These are phyloP conservation scores for Scopulariopsis brevicaulis DNA, from an alignment of 2,329 filamentous ascomycete species.

Conservation along the genomic window DNA sequence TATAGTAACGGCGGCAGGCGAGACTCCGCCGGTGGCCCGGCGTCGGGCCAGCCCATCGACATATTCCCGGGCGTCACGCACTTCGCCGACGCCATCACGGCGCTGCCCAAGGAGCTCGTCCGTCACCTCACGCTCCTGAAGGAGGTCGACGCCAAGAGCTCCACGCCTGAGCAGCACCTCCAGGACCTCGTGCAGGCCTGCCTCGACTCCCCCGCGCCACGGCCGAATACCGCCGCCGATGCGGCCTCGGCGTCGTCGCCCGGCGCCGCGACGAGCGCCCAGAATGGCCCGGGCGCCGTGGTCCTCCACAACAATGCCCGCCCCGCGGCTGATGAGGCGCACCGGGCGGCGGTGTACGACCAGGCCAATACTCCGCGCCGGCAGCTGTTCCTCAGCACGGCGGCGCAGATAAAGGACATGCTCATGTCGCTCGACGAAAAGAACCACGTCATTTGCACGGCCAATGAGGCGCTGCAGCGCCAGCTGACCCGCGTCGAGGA, in stretches of 20 bases:
- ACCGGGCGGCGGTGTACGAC: constrained; percentile 34
- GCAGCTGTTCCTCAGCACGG: constrained; percentile 66
- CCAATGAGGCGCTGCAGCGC: constrained; percentile 78
- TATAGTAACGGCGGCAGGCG: constrained; percentile 29
- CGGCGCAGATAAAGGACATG: constrained; percentile 70
- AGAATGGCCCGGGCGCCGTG: constrained; percentile 33
- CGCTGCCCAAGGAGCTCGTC: constrained; percentile 88
- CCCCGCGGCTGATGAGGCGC: constrained; percentile 29
- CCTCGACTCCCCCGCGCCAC: constrained; percentile 35
- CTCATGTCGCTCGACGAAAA: constrained; percentile 92
- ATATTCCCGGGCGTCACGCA: constrained; percentile 56
- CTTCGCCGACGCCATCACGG: constrained; percentile 87
- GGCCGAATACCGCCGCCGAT: constrained; percentile 31
- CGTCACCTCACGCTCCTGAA: constrained; percentile 92
- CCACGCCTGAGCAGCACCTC: constrained; percentile 73
- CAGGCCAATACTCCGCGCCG: constrained; percentile 53
- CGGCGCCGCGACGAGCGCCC: constrained; percentile 30
- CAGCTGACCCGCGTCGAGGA: constrained; percentile 78
- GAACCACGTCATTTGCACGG: constrained; percentile 89
- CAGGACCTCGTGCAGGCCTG: constrained; percentile 62
- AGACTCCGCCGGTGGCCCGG: constrained; percentile 31
- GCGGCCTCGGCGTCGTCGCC: constrained; percentile 1
- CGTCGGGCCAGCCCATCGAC: constrained; percentile 49
- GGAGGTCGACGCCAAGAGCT: constrained; percentile 95
- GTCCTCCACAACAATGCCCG: constrained; percentile 21